Evolutionary conservation across 495 filamentous ascomycete species (phyloP).

Genomic region (Baudoinia panamericana): DNA sequence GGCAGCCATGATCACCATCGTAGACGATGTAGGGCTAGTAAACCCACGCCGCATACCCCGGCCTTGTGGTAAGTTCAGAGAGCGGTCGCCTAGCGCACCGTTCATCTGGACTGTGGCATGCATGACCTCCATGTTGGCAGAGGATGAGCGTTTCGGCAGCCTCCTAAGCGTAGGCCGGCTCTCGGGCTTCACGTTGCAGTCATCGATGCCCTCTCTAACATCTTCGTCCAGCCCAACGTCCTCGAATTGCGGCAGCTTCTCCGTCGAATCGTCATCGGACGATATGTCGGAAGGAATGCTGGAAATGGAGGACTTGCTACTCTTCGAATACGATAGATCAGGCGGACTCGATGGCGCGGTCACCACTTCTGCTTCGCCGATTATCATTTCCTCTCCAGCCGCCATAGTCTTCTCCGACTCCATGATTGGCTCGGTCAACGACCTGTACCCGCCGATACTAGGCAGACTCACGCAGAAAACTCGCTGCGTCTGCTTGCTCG

Average conservation of each 20-base stretch:
- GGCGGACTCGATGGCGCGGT: constrained; percentile 65
- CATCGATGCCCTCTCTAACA: constrained; percentile 19
- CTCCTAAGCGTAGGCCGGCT: constrained; percentile 16
- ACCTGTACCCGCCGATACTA: constrained; percentile 4
- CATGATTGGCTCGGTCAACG: constrained; percentile 1
- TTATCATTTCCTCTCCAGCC: constrained; percentile 16
- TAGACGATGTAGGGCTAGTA: constrained; percentile 33
- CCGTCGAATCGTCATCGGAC: constrained; percentile 16
- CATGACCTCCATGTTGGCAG: constrained; percentile 3
- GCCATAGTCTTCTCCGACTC: constrained; percentile 3
- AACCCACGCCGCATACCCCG: constrained; percentile 27
- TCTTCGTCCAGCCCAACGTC: constrained; percentile 77
- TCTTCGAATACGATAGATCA: constrained; percentile 71
- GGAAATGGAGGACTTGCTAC: constrained; percentile 78
- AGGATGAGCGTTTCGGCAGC: constrained; percentile 14
- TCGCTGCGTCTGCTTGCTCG: background rate
- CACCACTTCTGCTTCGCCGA: constrained; percentile 7
- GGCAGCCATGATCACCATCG: constrained; percentile 29
- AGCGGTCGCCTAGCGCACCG: constrained; percentile 20
- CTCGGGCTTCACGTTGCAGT: constrained; percentile 34
- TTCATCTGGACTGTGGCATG: constrained; percentile 18
- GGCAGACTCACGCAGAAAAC: constrained; percentile 7
- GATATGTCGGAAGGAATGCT: constrained; percentile 53
- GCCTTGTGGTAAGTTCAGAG: constrained; percentile 27
- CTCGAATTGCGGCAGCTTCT: constrained; percentile 58